Evolutionary conservation across 192 early-diverging fungal species (phyloP).

Genomic region (Endogone sp.): DNA sequence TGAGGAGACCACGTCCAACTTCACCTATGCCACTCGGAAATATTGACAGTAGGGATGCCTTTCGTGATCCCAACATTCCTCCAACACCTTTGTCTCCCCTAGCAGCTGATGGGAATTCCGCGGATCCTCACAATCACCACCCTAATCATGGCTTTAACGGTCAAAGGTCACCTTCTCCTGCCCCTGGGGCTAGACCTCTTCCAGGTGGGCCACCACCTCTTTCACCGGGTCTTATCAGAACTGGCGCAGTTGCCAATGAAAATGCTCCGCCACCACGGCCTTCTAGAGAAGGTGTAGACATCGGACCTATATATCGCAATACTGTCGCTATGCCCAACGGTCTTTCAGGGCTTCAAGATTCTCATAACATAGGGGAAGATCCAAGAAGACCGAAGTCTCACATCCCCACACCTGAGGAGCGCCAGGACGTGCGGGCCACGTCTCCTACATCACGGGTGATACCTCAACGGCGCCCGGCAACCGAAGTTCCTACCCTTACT

Average conservation of each 20-base stretch:
- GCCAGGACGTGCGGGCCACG: conserved; percentile 1
- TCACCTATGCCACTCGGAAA: conserved; percentile 15
- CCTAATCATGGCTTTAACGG: not conserved
- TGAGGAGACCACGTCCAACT: conserved; percentile 15
- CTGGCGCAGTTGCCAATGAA: conserved; percentile 21
- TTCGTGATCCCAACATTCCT: not conserved
- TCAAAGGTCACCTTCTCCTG: not conserved
- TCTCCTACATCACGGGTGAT: conserved; percentile 4
- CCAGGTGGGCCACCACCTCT: not conserved
- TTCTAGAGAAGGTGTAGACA: conserved; percentile 29
- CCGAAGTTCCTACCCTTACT: not conserved
- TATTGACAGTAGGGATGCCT: conserved; percentile 1
- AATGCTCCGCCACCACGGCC: conserved; percentile 23
- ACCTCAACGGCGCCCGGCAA: not conserved
- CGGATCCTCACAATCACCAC: not conserved
- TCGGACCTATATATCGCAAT: conserved; percentile 8
- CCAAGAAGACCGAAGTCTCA: conserved; percentile 9
- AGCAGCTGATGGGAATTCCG: not conserved
- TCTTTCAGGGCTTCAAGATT: not conserved
- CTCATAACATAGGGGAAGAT: not conserved
- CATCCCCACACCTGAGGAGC: conserved; percentile 7
- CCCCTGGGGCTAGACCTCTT: not conserved
- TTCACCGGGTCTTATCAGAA: not conserved
- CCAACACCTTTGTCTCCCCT: not conserved
- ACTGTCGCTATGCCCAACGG: conserved; percentile 4